phyloP scores from a whole-genome alignment of 257 asterid genomes.

The Datura wrightii region DNA sequence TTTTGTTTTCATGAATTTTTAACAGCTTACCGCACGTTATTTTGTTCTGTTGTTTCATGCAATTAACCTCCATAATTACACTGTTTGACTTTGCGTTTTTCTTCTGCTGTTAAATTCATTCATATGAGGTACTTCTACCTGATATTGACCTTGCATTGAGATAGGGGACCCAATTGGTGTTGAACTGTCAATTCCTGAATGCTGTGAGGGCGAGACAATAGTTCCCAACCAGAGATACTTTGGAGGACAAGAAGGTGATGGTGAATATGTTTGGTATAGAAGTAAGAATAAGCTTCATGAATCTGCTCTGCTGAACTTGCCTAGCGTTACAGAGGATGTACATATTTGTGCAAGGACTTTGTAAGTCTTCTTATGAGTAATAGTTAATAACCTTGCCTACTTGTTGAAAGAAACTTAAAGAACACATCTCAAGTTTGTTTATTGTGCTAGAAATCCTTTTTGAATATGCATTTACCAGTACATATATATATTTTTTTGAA shows the following conservation, averaged over 20 bases:
- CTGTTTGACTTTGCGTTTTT: conserved; percentile 10
- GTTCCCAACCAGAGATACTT: conserved; percentile 73
- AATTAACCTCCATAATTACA: not conserved
- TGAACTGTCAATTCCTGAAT: conserved; percentile 71
- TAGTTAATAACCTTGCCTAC: conserved; percentile 12
- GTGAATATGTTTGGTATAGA: conserved; percentile 88
- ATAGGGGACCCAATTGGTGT: conserved; percentile 86
- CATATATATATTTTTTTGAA: conserved; percentile 38
- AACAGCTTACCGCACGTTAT: not conserved
- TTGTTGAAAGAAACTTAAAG: conserved; percentile 20
- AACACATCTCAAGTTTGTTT: conserved; percentile 18
- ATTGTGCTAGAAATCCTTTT: not conserved
- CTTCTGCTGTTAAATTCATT: conserved; percentile 26
- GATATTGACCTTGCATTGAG: conserved; percentile 50
- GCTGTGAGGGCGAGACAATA: conserved; percentile 85
- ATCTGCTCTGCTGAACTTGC: conserved; percentile 64
- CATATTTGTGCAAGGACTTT: conserved; percentile 56
- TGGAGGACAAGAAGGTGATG: conserved; percentile 90
- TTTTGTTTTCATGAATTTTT: not conserved
- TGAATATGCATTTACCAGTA: conserved; percentile 51
- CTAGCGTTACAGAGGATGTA: conserved; percentile 53
- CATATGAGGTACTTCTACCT: conserved; percentile 41
- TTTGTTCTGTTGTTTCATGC: not conserved
- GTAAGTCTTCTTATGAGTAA: conserved; percentile 55
- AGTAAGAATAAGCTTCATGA: conserved; percentile 62